Conservation (phyloP, 306 rosid genomes). For the Vigna radiata region DNA sequence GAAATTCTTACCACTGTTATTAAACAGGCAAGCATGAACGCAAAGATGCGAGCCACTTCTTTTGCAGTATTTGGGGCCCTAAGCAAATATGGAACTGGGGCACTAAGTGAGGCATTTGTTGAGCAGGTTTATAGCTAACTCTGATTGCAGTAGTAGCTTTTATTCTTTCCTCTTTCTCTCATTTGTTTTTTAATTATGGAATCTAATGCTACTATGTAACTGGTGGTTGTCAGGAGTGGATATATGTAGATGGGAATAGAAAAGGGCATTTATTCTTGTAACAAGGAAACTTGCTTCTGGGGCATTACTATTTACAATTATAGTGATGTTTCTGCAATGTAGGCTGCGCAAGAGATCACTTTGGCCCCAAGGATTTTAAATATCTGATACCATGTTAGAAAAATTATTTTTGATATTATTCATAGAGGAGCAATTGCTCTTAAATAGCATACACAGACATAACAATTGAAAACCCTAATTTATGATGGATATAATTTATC, state of each 20-base stretch:
- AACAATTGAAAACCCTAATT: too few relatives aligned
- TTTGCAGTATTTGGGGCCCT: slow-evolving; percentile 93
- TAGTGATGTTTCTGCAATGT: too few relatives aligned
- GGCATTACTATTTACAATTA: not conserved
- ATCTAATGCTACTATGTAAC: not conserved
- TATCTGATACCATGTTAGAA: too few relatives aligned
- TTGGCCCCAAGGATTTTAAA: too few relatives aligned
- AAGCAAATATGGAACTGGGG: slow-evolving; percentile 71
- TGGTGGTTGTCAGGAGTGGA: slow-evolving; percentile 21
- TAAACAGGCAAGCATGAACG: slow-evolving; percentile 67
- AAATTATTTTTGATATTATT: too few relatives aligned
- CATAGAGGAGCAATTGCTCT: too few relatives aligned
- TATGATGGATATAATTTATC: too few relatives aligned
- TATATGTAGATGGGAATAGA: not conserved
- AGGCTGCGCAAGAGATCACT: too few relatives aligned
- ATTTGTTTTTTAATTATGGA: not conserved
- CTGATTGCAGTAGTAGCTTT: not conserved
- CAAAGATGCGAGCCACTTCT: slow-evolving; percentile 87
- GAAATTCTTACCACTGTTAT: slow-evolving; percentile 26
- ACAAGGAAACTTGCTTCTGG: not conserved
- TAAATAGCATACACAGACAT: too few relatives aligned
- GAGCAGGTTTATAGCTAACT: slow-evolving; percentile 77
- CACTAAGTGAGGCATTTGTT: slow-evolving; percentile 76
- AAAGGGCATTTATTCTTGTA: not conserved
- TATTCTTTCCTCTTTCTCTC: not conserved